phyloP scores from a whole-genome alignment of 495 filamentous ascomycete genomes.

The Clavariopsis aquatica region DNA sequence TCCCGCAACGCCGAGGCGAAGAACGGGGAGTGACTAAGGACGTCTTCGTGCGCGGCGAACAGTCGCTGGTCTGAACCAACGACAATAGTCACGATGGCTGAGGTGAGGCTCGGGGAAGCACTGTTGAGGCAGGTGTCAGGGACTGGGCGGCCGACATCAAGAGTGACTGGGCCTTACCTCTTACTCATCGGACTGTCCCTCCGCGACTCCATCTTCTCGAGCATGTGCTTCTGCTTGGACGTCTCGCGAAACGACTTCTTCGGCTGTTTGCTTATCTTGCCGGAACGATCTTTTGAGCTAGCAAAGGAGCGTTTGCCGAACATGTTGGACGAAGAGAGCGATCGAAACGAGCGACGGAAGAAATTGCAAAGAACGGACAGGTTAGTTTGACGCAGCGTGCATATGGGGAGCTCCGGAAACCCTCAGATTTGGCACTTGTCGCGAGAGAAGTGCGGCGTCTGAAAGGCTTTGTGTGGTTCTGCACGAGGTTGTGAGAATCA shows the following conservation, averaged over 20 bases:
- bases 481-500: conserved; percentile 31
- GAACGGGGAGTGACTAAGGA: conserved; percentile 61
- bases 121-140: conserved; percentile 42
- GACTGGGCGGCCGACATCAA: background rate
- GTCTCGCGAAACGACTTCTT: conserved; percentile 74
- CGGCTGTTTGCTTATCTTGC: conserved; percentile 71
- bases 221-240: conserved; percentile 69
- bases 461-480: conserved; percentile 38
- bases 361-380: conserved; percentile 34
- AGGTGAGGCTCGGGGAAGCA: conserved; percentile 58
- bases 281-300: conserved; percentile 66
- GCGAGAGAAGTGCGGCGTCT: conserved; percentile 25
- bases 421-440: conserved; percentile 35
- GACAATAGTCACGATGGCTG: conserved; percentile 79
- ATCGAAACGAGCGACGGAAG: conserved; percentile 43
- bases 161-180: conserved; percentile 46
- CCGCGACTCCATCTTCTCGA: conserved; percentile 55
- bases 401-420: conserved; percentile 43
- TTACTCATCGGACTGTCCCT: conserved; percentile 53
- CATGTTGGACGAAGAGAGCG: conserved; percentile 58
- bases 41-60: conserved; percentile 71
- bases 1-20: conserved; percentile 58
- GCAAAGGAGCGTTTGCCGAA: conserved; percentile 77
- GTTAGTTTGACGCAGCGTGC: conserved; percentile 42
- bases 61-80: conserved; percentile 79